Conservation (phyloP, 352 stramenopile species). For the Halophytophthora batemanensis region DNA sequence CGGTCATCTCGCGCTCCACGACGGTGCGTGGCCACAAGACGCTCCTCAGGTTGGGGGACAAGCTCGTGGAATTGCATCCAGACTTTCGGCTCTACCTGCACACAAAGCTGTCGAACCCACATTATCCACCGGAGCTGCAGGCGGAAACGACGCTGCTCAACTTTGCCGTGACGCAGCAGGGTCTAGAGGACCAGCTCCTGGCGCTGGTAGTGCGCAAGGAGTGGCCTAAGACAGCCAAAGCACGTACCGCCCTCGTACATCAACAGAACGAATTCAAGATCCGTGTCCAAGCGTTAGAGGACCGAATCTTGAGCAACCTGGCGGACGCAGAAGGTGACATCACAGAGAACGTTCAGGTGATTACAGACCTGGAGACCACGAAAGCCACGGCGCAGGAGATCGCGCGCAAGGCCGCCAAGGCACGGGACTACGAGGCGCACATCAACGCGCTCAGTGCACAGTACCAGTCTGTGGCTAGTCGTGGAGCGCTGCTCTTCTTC, state of each 20-base stretch:
- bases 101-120: constrained; percentile 92
- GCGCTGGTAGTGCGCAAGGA: constrained; percentile 88
- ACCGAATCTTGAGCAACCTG: constrained; percentile 86
- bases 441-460: constrained; percentile 88
- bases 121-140: constrained; percentile 90
- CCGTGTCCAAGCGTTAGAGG: constrained; percentile 80
- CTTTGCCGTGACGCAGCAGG: constrained; percentile 88
- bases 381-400: constrained; percentile 89
- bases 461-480: constrained; percentile 89
- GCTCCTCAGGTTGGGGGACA: constrained; percentile 83
- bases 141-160: constrained; percentile 91
- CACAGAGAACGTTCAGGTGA: constrained; percentile 95
- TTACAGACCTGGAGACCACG: constrained; percentile 92
- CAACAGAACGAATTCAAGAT: constrained; percentile 92
- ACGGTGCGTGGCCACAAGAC: constrained; percentile 74
- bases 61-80: constrained; percentile 78
- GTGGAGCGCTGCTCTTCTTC: constrained; percentile 95
- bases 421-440: constrained; percentile 64
- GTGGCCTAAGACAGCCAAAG: constrained; percentile 82
- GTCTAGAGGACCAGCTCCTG: constrained; percentile 90
- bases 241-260: constrained; percentile 75
- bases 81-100: constrained; percentile 89
- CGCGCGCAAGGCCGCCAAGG: constrained; percentile 74
- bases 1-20: constrained; percentile 72
- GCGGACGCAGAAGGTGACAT: constrained; percentile 84